Evolutionary conservation across 495 filamentous ascomycete species (phyloP).

Genomic region (Aspergillus asperescens): DNA sequence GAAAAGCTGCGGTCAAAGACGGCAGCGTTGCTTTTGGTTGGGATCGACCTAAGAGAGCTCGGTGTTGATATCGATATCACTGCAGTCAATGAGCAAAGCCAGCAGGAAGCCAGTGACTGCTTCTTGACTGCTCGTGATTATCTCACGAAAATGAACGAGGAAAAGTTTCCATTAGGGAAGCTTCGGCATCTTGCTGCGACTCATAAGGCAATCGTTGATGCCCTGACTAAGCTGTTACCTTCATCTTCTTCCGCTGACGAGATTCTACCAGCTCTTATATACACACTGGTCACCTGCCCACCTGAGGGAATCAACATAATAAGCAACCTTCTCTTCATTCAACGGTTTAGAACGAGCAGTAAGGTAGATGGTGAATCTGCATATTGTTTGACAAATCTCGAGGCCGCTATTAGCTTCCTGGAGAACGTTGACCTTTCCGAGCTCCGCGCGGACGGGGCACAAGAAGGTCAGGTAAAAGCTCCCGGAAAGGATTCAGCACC

Average conservation of each 20-base stretch:
- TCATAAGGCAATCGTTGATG: constrained; percentile 93
- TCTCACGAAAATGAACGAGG: constrained; percentile 77
- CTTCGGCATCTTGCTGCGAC: constrained; percentile 80
- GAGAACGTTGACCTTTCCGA: constrained; percentile 95
- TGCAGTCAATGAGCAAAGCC: constrained; percentile 51
- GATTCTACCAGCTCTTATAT: constrained; percentile 94
- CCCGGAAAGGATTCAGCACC: constrained; percentile 48
- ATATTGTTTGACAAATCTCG: constrained; percentile 93
- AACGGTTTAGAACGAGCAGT: constrained; percentile 79
- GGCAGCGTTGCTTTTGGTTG: constrained; percentile 82
- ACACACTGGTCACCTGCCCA: constrained; percentile 84
- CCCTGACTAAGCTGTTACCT: constrained; percentile 64
- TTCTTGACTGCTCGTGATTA: constrained; percentile 69
- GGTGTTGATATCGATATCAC: constrained; percentile 64
- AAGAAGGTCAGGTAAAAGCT: constrained; percentile 56
- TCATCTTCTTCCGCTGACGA: constrained; percentile 95
- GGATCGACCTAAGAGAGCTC: constrained; percentile 81
- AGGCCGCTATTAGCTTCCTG: constrained; percentile 92
- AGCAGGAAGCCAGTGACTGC: constrained; percentile 65
- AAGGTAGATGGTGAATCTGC: constrained; percentile 90
- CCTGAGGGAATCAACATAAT: constrained; percentile 83
- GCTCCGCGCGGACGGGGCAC: constrained; percentile 73
- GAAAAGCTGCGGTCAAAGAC: constrained; percentile 93
- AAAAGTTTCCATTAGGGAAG: constrained; percentile 84
- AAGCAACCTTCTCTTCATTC: constrained; percentile 90